Percentiles rank a stretch among this genome's conserved stretches.
These are phyloP conservation scores for Stentor roeselii DNA, from an alignment of 73 alveolate genomes.

Conservation along the genomic window DNA sequence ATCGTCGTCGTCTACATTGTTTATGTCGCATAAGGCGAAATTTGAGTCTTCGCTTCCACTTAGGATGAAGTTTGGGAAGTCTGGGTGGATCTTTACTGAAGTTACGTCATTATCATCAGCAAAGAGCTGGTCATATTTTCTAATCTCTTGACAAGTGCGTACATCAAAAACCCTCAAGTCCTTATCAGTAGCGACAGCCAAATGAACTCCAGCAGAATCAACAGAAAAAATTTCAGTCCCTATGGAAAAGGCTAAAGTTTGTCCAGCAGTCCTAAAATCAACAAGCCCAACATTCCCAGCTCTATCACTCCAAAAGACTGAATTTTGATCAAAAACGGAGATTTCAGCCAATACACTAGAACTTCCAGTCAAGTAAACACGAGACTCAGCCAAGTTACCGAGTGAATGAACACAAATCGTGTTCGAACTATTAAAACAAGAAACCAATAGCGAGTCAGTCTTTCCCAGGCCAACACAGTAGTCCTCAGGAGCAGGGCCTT, in stretches of 20 bases:
- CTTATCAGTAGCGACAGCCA: neutral
- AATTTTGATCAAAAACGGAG: neutral
- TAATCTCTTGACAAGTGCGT: neutral
- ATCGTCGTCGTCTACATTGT: slow-evolving; percentile 9
- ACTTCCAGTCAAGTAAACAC: neutral
- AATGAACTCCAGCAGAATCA: neutral
- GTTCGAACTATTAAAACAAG: neutral
- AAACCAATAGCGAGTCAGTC: neutral
- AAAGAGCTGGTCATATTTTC: neutral
- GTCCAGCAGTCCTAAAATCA: neutral
- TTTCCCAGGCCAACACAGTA: slow-evolving; percentile 21
- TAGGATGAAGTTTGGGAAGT: neutral
- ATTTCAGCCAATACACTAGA: neutral
- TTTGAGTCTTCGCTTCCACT: neutral
- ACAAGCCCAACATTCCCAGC: neutral
- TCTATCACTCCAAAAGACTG: slow-evolving; percentile 4
- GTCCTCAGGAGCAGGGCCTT: neutral
- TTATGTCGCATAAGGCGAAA: neutral
- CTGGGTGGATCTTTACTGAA: neutral
- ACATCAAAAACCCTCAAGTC: neutral
- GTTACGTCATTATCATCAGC: slow-evolving; percentile 19
- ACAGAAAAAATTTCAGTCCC: neutral
- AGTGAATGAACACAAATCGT: neutral
- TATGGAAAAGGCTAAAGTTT: neutral
- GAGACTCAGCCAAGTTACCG: neutral